Percentiles rank a stretch among this genome's conserved stretches.
Conservation (phyloP, 768 basidiomycete species). For the Mrakia blollopis region DNA sequence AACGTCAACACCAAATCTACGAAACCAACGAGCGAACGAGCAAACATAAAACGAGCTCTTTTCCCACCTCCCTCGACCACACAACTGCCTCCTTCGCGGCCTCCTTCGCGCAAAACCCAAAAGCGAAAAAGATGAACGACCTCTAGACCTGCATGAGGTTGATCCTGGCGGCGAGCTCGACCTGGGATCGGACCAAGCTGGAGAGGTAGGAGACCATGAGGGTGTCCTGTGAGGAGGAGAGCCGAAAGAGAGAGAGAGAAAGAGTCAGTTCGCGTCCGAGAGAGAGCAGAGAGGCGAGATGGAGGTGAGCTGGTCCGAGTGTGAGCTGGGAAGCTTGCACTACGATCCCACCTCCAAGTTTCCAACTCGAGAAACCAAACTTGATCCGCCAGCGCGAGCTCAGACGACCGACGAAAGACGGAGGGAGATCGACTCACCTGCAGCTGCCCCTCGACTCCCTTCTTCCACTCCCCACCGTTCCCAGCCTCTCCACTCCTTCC, state of each 20-base stretch:
- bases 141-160: conserved; percentile 54
- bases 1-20: no score
- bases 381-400: no score
- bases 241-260: background rate
- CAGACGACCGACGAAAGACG: no score
- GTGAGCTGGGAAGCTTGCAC: no score
- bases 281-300: background rate
- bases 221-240: conserved; percentile 58
- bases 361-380: background rate
- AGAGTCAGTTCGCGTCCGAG: conserved; percentile 33
- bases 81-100: no score
- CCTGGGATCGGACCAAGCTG: conserved; percentile 86
- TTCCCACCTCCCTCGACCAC: no score
- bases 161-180: conserved; percentile 82
- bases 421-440: conserved; percentile 47
- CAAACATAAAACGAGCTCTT: no score
- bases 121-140: no score
- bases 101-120: no score
- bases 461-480: conserved; percentile 53
- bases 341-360: no score
- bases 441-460: conserved; percentile 52
- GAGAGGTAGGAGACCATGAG: conserved; percentile 93
- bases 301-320: no score
- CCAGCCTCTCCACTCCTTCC: conserved; percentile 39
- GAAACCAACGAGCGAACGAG: no score